Conservation (phyloP, 441 rosid genomes). For the Manihot esculenta region DNA sequence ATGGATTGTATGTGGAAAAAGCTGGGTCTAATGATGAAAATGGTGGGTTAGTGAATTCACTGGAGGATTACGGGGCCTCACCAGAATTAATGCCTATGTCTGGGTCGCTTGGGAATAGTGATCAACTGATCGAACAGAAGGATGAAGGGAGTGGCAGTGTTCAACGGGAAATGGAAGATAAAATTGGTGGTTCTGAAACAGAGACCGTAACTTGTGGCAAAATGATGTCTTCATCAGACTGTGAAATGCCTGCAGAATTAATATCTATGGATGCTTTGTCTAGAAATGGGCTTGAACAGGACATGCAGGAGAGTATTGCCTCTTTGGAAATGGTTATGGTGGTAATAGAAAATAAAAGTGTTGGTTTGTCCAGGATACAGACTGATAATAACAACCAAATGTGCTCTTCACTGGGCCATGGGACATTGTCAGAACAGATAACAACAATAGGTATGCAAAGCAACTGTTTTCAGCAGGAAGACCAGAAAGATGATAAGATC, state of each 20-base stretch:
- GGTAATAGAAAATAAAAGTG: neutral
- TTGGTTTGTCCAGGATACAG: neutral
- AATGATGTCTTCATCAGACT: neutral
- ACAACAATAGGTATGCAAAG: neutral
- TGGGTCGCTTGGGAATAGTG: constrained; percentile 7
- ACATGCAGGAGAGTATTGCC: neutral
- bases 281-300: constrained; percentile 6
- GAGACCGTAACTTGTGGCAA: neutral
- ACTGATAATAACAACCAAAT: neutral
- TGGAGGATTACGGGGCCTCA: constrained; percentile 10
- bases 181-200: neutral
- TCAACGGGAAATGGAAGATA: constrained; percentile 9
- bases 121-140: constrained; percentile 16
- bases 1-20: constrained; percentile 24
- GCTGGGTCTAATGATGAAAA: constrained; percentile 16
- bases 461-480: neutral
- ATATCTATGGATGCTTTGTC: neutral
- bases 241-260: neutral
- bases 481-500: constrained; percentile 9
- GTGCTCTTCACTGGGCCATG: neutral
- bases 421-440: neutral
- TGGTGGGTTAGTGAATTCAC: constrained; percentile 7
- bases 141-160: constrained; percentile 7
- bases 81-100: constrained; percentile 6
- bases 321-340: neutral